A percentile compares a stretch with the other conserved stretches of the same genome.
These are phyloP conservation scores for Fraxinus quadrangulata DNA, from an alignment of 257 asterid species.

Conservation along the genomic window DNA sequence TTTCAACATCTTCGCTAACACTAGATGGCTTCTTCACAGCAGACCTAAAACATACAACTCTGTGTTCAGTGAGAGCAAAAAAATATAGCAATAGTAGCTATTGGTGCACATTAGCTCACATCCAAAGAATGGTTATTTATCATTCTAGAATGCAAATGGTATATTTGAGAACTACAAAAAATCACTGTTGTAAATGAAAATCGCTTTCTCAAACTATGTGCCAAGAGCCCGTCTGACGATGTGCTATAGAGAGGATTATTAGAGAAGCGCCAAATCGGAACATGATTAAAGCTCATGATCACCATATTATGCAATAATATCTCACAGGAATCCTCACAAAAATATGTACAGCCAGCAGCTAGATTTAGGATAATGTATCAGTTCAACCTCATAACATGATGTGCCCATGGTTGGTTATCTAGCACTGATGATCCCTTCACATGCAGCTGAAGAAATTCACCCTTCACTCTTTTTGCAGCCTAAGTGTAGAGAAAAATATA, in stretches of 20 bases:
- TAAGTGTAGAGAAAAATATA: neutral
- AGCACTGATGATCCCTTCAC: slow-evolving; percentile 40
- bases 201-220: neutral
- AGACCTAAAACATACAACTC: slow-evolving; percentile 36
- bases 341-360: neutral
- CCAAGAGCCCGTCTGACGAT: neutral
- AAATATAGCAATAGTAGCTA: neutral
- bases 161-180: neutral
- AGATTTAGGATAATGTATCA: slow-evolving; percentile 2
- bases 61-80: slow-evolving; percentile 2
- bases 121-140: neutral
- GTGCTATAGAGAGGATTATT: neutral
- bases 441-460: slow-evolving; percentile 43
- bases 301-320: neutral
- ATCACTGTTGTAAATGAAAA: neutral
- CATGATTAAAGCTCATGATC: neutral
- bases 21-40: slow-evolving; percentile 62
- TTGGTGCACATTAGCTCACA: neutral
- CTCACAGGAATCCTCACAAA: neutral
- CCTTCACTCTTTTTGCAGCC: slow-evolving; percentile 55
- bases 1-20: slow-evolving; percentile 57
- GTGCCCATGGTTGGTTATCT: slow-evolving; percentile 41
- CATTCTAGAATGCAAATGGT: neutral
- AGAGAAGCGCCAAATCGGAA: neutral
- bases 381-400: slow-evolving; percentile 55